Percentiles rank a stretch among this genome's conserved stretches.
phyloP scores from a whole-genome alignment of 176 grass and related monocot species.

The Chloris gayana region DNA sequence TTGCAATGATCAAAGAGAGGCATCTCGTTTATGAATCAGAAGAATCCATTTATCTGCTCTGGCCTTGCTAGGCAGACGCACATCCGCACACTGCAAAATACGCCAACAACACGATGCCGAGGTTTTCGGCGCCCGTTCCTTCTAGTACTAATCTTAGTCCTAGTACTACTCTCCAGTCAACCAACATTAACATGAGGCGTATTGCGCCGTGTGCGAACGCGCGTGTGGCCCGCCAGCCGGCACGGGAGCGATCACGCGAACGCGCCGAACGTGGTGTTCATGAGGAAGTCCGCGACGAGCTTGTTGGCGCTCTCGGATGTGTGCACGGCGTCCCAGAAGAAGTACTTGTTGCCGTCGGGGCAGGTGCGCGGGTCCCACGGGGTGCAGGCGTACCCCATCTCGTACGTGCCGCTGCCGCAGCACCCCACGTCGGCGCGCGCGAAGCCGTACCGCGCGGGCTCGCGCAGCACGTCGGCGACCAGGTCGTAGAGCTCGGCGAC shows the following conservation, averaged over 20 bases:
- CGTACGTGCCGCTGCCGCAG: neutral
- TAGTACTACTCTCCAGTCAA: no score
- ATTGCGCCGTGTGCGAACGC: no score
- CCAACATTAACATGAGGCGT: no score
- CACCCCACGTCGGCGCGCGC: neutral
- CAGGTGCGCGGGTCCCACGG: conserved; percentile 48
- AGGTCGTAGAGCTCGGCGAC: conserved; percentile 56
- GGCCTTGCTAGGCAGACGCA: no score
- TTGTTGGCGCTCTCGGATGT: conserved; percentile 46
- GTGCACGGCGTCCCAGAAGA: conserved; percentile 76
- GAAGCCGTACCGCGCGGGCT: conserved; percentile 40
- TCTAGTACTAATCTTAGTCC: no score
- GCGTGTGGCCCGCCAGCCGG: no score
- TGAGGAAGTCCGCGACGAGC: conserved; percentile 51
- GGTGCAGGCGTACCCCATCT: conserved; percentile 48
- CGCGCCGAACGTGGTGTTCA: conserved; percentile 57
- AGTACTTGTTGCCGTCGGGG: conserved; percentile 46
- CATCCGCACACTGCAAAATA: no score
- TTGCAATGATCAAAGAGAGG: no score
- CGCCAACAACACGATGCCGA: no score
- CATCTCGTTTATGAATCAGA: no score
- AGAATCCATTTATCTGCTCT: no score
- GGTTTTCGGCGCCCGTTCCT: no score
- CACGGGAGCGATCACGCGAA: conserved; percentile 27
- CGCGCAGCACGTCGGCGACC: conserved; percentile 33